Conservation (phyloP, 2,329 filamentous ascomycete species). For the Penicillium aurantiogriseum region DNA sequence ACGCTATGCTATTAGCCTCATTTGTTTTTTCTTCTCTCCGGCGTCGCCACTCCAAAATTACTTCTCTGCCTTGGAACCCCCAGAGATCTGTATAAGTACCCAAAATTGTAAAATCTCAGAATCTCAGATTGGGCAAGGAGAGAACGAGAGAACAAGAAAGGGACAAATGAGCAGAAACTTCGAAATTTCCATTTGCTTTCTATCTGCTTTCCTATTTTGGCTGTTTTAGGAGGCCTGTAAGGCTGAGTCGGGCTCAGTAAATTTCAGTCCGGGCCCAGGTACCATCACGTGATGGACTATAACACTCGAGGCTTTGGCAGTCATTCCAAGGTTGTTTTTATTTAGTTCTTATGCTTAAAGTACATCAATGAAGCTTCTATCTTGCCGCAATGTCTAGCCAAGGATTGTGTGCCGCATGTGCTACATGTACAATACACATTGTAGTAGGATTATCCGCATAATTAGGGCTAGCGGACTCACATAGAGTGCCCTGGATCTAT, state of each 20-base stretch:
- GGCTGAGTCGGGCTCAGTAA: not conserved
- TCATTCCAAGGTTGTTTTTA: not conserved
- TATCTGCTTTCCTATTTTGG: slow-evolving; percentile 7
- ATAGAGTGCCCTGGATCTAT: not conserved
- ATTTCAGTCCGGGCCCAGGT: not conserved
- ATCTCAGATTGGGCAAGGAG: slow-evolving; percentile 8
- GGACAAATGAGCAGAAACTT: slow-evolving; percentile 7
- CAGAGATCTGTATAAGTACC: slow-evolving; percentile 13
- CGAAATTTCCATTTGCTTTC: slow-evolving; percentile 5
- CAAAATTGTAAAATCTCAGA: slow-evolving; percentile 10
- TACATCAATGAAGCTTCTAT: not conserved
- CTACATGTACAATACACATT: not conserved
- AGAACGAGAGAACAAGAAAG: slow-evolving; percentile 1
- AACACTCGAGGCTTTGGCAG: not conserved
- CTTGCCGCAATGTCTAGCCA: not conserved
- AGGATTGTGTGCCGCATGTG: no score
- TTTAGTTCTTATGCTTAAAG: not conserved
- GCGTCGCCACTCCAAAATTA: slow-evolving; percentile 27
- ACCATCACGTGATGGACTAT: not conserved
- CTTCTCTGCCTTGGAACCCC: slow-evolving; percentile 22
- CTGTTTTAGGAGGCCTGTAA: not conserved
- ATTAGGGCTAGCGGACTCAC: not conserved
- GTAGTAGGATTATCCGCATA: not conserved
- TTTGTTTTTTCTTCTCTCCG: slow-evolving; percentile 33
- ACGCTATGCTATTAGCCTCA: slow-evolving; percentile 44